A percentile compares a stretch with the other conserved stretches of the same genome.
Evolutionary conservation across 192 early-diverging fungal genomes (phyloP).

Genomic region (Chytriomyces hyalinus): DNA sequence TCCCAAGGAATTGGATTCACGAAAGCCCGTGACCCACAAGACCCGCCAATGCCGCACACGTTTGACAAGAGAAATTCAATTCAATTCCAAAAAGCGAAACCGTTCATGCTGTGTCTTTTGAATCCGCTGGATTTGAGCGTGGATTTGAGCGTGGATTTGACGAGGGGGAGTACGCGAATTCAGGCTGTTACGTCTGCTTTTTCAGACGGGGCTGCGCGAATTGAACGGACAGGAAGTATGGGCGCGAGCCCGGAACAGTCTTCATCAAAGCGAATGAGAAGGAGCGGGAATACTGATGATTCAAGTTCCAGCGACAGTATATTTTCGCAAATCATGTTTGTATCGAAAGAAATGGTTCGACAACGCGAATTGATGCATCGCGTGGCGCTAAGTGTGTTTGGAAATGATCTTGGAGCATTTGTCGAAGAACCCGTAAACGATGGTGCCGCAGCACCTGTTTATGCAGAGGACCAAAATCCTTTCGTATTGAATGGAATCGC

Average conservation of each 20-base stretch:
- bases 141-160: slow-evolving; percentile 5
- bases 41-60: not conserved
- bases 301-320: not conserved
- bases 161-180: not conserved
- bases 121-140: slow-evolving; percentile 12
- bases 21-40: not conserved
- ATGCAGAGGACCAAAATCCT: not conserved
- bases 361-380: not conserved
- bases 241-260: not conserved
- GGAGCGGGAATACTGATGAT: not conserved
- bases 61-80: not conserved
- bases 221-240: not conserved
- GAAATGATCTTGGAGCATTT: not conserved
- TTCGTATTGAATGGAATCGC: not conserved
- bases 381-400: slow-evolving; percentile 1
- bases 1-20: not conserved
- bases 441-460: not conserved
- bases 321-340: slow-evolving; percentile 2
- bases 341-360: slow-evolving; percentile 8
- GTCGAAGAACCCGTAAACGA: not conserved
- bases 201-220: not conserved
- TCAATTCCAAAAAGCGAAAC: not conserved
- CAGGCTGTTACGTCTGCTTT: not conserved
- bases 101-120: not conserved
- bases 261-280: not conserved